Evolutionary conservation across 1,284 basidiomycete species (phyloP), one percentile per base, ranked within the genome.

Genomic region (Inonotus hispidus): DNA sequence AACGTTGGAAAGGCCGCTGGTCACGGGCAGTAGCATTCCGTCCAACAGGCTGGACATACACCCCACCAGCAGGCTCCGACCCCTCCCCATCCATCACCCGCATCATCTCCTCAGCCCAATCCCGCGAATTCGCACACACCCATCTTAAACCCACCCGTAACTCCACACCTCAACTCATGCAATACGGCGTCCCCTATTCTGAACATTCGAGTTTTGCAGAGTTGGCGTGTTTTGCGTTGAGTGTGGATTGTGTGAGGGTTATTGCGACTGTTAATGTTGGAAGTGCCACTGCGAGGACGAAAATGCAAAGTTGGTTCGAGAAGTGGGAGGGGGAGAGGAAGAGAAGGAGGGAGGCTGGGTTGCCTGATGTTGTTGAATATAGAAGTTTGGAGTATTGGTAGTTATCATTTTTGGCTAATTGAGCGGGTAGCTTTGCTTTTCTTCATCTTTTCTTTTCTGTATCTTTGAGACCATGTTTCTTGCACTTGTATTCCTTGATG

Each of bases 181-280:
- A 97, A 59, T 94, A 87, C 69, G 88, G 93, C 35, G 92, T 98
- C 14, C 96, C 96, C 3, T 98, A 98, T 71, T 96, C 93, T 2
- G 95, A 98, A 71, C 95, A 99, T 71, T 95, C 92, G 55, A 94
- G 91, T 38, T 97, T 97, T 74, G 90, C 90, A 67, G 95, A 97
- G 73, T 79, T 95, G 68, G 98, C 92, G 23, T 97, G 91, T 69
- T 98, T 98, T 70, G 93, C 93, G 3, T 79, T 98, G 70, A 91
- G 88, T 11, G 77, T 93, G 37, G 79, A 84, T 69, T 96, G 84
- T 88, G 82, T 70, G 7, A 87, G 80, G 68, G 95, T 98, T 80
- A 95, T 98, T 66, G 92, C 96, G 3, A 98, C 96, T 0, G 95
- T 98, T 47, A 98, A 98, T 68, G 90, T 98, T 0, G 92, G 91